Evolutionary conservation across 2,329 filamentous ascomycete species (phyloP), one percentile per base, ranked within the genome.

Genomic region (Colletotrichum scovillei): DNA sequence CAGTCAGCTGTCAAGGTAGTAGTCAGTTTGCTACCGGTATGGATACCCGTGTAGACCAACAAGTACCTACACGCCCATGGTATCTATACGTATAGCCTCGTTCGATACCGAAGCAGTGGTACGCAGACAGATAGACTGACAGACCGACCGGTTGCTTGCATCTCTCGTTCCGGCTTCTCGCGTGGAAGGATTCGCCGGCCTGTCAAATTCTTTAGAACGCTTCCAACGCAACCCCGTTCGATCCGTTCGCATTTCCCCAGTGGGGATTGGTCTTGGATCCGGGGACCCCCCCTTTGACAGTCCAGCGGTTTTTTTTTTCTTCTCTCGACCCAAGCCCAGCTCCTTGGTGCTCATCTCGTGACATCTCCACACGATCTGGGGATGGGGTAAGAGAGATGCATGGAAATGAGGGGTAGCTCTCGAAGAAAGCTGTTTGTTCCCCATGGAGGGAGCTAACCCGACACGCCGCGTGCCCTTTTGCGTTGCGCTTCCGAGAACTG

Each of bases 361-460:
- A 72, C 59, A 74, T 74, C 72, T 74, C 72, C 72, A 72, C 69
- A 63, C 69, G 67, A 74, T 74, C 72, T 64, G 72, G 72, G 72
- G 68, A 67, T 71, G 68, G 72, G 68, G 68, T 63, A 63, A 49
- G 52, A n/a, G 55, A 22, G 56, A 66, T 57, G 59, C 57, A 71
- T 66, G 57, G 49, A 68, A 74, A 74, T 74, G 72, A 74, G 72
- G 72, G 72, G 72, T 74, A 72, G 72, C 72, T 74, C 67, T 65
- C 28, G n/a, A 57, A 67, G 70, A 63, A 67, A 72, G 72, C 68
- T 72, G 63, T 68, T 52, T 26, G 35, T 70, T 70, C 70, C 70
- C 70, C 70, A 32, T 73, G 70, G 70, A 73, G 70, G 60, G 32
- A 70, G 70, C 70, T 73, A 73, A 30, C 70, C 70, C 70, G 66